Conservation (phyloP, 371 early-diverging fungal genomes). For the Mucor plumbeus region DNA sequence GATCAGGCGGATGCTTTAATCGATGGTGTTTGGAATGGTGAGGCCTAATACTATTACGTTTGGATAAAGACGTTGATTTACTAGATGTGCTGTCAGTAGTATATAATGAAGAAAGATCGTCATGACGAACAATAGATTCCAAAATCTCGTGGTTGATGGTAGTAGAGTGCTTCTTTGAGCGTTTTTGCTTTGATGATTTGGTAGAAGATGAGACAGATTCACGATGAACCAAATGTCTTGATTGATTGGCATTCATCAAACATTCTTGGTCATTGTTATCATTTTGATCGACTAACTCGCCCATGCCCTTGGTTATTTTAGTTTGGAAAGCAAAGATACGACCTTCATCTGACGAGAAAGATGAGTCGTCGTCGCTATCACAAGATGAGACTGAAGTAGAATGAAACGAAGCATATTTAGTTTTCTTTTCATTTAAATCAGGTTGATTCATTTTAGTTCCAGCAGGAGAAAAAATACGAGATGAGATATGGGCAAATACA, state of each 20-base stretch:
- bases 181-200: constrained; percentile 3
- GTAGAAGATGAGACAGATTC: constrained; percentile 7
- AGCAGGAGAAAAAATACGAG: constrained; percentile 36
- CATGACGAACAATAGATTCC: constrained; percentile 23
- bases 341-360: neutral
- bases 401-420: constrained; percentile 1
- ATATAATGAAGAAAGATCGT: constrained; percentile 22
- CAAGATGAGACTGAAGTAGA: neutral
- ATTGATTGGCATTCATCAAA: neutral
- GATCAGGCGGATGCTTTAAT: constrained; percentile 12
- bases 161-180: neutral
- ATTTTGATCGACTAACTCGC: constrained; percentile 13
- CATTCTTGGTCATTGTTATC: neutral
- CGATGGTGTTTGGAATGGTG: neutral
- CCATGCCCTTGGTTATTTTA: constrained; percentile 14
- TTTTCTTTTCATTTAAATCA: constrained; percentile 3
- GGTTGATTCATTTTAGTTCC: constrained; percentile 21
- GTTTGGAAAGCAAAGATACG: neutral
- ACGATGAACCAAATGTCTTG: constrained; percentile 9
- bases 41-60: neutral
- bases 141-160: neutral
- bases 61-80: neutral
- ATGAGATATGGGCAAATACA: constrained; percentile 26
- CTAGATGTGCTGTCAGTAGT: neutral
- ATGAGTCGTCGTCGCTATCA: neutral